Base-by-base conservation (phyloP, 306 rosid species). In the Aeschynomene evenia region DNA sequence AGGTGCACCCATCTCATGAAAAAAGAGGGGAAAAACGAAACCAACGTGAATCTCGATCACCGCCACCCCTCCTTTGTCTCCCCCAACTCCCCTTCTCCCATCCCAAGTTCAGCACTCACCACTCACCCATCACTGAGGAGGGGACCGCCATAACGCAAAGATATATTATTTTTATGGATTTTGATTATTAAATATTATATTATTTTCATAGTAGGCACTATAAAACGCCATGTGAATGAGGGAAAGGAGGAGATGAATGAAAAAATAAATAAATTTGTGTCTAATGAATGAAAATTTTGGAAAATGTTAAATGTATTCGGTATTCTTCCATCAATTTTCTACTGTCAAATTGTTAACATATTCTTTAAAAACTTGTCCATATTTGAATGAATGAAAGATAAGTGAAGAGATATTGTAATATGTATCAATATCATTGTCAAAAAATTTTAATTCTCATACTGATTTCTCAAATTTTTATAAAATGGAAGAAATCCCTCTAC, bases 101-200 rank as follows among this genome's bases (percentile, higher is more conserved):
- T n/a, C n/a, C n/a, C 43, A 79, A 46, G 52, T 31, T 78, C 77
- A 73, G 68, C 68, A 60, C 63, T 56, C 36, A 20, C 61, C 70
- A 73, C 71, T 49, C n/a, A 37, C 71, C 39, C 50, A 42, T 7
- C 26, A 72, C 63, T 59, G 67, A 45, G 59, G 36, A 72, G 80
- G 79, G 76, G 82, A 81, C 85, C 85, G 70, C 80, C 80, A 77
- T 81, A 43, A 68, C 78, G 58, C 34, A 29, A 66, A 58, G 42
- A 78, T 70, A 70, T 54, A 15, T 45, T 6, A 4, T 5, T 45
- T 14, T 45, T 4, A 8, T 7, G n/a, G n/a, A n/a, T n/a, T n/a
- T n/a, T n/a, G 6, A 7, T 34, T 34, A 8, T 34, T 34, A 6
- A 4, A 3, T 33, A 24, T 33, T 14, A 14, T 43, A 43, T 0